Conservation (phyloP, 305 asterid species). For the Withania somnifera region DNA sequence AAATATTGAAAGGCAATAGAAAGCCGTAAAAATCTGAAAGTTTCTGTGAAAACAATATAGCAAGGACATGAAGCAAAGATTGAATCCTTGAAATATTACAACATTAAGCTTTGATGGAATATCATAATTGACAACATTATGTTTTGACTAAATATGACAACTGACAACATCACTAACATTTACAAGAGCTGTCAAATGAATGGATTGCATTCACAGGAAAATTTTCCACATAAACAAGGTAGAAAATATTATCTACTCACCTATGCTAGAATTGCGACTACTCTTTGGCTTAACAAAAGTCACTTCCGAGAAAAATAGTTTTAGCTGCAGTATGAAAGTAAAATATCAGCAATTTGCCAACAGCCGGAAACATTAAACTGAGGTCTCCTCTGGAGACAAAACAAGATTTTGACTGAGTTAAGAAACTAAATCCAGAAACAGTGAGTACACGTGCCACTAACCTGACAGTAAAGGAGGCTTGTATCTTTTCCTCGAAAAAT, state of each 20-base stretch:
- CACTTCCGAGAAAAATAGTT: conserved; percentile 79
- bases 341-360: conserved; percentile 6
- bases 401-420: not conserved
- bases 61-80: not conserved
- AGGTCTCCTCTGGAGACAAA: not conserved
- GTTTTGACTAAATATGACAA: not conserved
- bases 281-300: conserved; percentile 97
- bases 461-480: conserved; percentile 94
- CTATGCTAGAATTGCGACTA: conserved; percentile 97
- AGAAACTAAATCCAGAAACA: not conserved
- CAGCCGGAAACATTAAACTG: not conserved
- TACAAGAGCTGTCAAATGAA: not conserved
- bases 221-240: not conserved
- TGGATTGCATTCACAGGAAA: not conserved
- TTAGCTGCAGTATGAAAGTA: conserved; percentile 47
- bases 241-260: conserved; percentile 21
- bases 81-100: not conserved
- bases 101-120: not conserved
- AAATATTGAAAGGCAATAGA: not conserved
- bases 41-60: not conserved
- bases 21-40: not conserved
- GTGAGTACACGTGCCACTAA: conserved; percentile 6
- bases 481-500: conserved; percentile 96
- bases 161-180: not conserved
- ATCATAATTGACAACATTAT: not conserved